Evolutionary conservation across 768 basidiomycete genomes (phyloP), one percentile per base, ranked within the genome.

Genomic region (Mycena pura): DNA sequence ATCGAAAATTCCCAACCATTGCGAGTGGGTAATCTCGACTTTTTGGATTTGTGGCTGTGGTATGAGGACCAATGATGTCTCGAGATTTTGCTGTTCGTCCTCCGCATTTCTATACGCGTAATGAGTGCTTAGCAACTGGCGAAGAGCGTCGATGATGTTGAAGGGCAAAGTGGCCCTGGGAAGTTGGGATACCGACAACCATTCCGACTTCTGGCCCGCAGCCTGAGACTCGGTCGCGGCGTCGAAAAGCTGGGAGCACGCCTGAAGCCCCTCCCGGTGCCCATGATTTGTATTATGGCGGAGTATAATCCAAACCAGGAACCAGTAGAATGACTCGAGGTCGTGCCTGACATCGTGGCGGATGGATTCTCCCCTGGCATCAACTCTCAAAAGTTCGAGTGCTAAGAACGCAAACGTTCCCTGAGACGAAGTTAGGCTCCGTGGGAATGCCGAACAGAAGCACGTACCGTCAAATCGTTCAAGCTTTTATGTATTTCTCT

Each of bases 331-430:
- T 10, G 49, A 52, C 27, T 60, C 58, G 13, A 60, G 44, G 29
- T 60, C 58, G 29, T 60, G 58, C 21, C 45, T 15, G 3, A 17
- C 4, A 6, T 10, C 41, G 39, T 60, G 58, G 5, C 5, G 2
- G 11, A 60, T 13, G 7, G 31, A 24, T 6, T 3, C 2, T 29
- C 7, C 31, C 19, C 15, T 19, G n/a, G n/a, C 31, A 21, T 13
- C 28, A 24, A 13, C 24, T 44, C 28, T 41, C 4, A 21, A 45
- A 13, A 60, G 47, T 25, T 60, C 25, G 40, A 60, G 10, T 13
- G 58, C 58, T 32, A 60, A 27, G 50, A 60, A 60, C 24, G 39
- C 29, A 25, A 44, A 44, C 7, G 58, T 60, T 19, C 58, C 58
- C 58, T 60, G 24, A 5, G 25, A 29, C 27, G 3, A n/a, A 40